Evolutionary conservation across 257 asterid genomes (phyloP).

Genomic region (Gardenia jasminoides): DNA sequence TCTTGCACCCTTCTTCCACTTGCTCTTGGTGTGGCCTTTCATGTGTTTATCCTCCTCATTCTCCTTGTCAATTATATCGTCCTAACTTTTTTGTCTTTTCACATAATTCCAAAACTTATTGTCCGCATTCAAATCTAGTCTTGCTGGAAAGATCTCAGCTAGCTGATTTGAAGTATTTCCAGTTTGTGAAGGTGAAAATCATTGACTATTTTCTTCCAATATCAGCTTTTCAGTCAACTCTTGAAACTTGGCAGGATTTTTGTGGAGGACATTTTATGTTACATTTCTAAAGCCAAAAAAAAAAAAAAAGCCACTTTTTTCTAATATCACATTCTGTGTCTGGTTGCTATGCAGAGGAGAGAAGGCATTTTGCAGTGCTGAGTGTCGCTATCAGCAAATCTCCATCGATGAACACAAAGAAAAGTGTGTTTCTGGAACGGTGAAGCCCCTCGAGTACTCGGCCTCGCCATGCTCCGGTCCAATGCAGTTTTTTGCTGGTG

Average conservation of each 20-base stretch:
- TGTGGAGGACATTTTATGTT: neutral
- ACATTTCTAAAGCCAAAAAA: too few relatives aligned
- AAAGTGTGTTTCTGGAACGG: conserved; percentile 42
- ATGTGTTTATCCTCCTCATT: conserved; percentile 6
- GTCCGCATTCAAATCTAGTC: neutral
- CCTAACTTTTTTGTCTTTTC: neutral
- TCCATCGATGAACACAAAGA: conserved; percentile 62
- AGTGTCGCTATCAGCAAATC: conserved; percentile 68
- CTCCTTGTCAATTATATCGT: neutral
- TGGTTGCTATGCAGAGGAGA: conserved; percentile 61
- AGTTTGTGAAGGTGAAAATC: too few relatives aligned
- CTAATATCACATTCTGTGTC: too few relatives aligned
- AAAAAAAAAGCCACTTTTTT: neutral
- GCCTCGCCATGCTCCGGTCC: conserved; percentile 56
- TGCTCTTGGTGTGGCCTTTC: neutral
- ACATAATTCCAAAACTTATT: neutral
- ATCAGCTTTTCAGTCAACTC: neutral
- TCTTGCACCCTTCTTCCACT: neutral
- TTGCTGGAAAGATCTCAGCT: neutral
- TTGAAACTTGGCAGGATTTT: neutral
- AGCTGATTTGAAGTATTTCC: neutral
- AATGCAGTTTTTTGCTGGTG: conserved; percentile 49
- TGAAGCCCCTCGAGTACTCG: conserved; percentile 43
- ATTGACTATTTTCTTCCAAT: neutral
- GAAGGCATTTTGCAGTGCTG: conserved; percentile 76